Conservation (phyloP, 108 stramenopile species). For the Skeletonema tropicum region DNA sequence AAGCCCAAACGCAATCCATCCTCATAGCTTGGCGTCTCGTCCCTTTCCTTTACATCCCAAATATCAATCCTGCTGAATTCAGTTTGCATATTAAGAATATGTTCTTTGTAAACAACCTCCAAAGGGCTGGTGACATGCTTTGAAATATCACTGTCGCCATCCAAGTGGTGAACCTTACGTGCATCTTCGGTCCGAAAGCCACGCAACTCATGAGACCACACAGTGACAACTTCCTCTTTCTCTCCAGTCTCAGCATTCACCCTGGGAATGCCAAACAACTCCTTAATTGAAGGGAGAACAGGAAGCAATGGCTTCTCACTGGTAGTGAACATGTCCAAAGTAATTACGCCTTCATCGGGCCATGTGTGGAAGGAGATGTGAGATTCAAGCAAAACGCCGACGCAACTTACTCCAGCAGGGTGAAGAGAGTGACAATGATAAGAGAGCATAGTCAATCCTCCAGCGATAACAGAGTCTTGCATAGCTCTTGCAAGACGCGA, state of each 20-base stretch:
- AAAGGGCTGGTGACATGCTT: conserved; percentile 59
- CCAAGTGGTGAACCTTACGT: conserved; percentile 44
- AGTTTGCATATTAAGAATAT: conserved; percentile 40
- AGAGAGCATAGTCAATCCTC: conserved; percentile 77
- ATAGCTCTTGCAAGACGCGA: conserved; percentile 69
- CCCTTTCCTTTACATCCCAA: conserved; percentile 75
- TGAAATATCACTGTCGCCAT: conserved; percentile 59
- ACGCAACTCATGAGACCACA: conserved; percentile 81
- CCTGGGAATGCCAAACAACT: conserved; percentile 60
- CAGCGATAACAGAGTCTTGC: conserved; percentile 64
- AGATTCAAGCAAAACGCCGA: conserved; percentile 82
- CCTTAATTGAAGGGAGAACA: conserved; percentile 64
- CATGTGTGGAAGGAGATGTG: conserved; percentile 91
- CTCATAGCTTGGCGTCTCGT: conserved; percentile 68
- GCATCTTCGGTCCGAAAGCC: conserved; percentile 75
- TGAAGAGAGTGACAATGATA: conserved; percentile 87
- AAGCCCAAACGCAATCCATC: conserved; percentile 70
- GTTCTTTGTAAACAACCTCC: conserved; percentile 60
- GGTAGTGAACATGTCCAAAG: conserved; percentile 87
- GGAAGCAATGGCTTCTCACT: conserved; percentile 66
- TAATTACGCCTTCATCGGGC: conserved; percentile 90
- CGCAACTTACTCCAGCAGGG: conserved; percentile 82
- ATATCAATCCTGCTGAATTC: conserved; percentile 78
- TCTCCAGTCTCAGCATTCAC: conserved; percentile 36
- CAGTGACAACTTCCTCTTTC: conserved; percentile 46